phyloP scores from a whole-genome alignment of 2,329 filamentous ascomycete genomes.

The Nemania abortiva region DNA sequence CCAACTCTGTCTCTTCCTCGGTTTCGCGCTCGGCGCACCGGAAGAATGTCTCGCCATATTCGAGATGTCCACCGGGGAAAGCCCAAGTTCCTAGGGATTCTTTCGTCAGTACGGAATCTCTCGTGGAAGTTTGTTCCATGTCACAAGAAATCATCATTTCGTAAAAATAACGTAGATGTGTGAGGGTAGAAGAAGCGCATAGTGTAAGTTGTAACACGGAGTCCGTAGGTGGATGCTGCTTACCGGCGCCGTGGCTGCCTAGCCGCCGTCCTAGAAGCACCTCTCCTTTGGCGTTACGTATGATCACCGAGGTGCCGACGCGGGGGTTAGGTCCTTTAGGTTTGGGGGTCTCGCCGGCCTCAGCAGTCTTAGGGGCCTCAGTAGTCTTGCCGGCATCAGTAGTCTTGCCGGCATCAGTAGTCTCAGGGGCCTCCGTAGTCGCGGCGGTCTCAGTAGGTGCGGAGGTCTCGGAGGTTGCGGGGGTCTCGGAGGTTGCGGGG shows the following conservation, averaged over 20 bases:
- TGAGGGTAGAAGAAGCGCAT: not conserved
- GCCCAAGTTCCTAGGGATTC: constrained; percentile 66
- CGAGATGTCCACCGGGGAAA: constrained; percentile 81
- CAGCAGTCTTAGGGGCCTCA: too few relatives aligned
- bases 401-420: too few relatives aligned
- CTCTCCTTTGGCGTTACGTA: constrained; percentile 58
- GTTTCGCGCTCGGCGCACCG: constrained; percentile 75
- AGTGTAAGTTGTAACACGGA: not conserved
- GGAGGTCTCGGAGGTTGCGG: too few relatives aligned
- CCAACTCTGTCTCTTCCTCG: constrained; percentile 76
- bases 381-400: too few relatives aligned
- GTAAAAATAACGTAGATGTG: not conserved
- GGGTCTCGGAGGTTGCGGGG: too few relatives aligned
- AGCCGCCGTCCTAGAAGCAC: constrained; percentile 62
- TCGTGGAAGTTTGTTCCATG: not conserved
- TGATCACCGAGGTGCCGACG: constrained; percentile 63
- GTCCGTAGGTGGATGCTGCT: constrained; percentile 35
- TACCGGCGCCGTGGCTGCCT: constrained; percentile 64
- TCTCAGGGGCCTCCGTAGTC: too few relatives aligned
- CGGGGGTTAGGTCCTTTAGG: constrained; percentile 50
- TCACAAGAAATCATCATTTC: not conserved
- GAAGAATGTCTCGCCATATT: constrained; percentile 73
- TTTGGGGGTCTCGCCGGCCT: too few relatives aligned
- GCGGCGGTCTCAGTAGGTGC: too few relatives aligned
- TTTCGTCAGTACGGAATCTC: not conserved